Base-by-base conservation (phyloP, 192 early-diverging fungal genomes). In the Podila horticola region DNA sequence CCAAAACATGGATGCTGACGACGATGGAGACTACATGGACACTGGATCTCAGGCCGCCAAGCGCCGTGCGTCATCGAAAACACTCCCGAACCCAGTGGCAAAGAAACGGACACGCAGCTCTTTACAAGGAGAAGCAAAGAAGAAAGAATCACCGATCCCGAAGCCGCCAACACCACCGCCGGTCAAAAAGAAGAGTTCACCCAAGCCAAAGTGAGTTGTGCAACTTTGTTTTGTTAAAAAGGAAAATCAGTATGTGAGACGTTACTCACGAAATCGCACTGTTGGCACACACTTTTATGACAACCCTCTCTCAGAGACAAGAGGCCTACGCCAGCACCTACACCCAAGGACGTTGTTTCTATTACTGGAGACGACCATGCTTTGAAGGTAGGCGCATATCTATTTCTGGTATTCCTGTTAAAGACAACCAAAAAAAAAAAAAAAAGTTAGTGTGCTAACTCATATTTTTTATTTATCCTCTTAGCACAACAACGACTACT, bases 401-500 rank as follows among this genome's bases (percentile, higher is more conserved):
- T 49, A 33, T 7, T 12, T 31, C 26, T 24, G 24, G 19, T 64
- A 30, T 58, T 63, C 15, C 48, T 30, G 19, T 17, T 29, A 11
- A 9, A 36, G 10, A 36, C 15, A 6, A 30, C 12, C 20, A 2
- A 5, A 5, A 26, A n/a, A 66, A 36, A 49, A 15, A 48, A 52
- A n/a, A 66, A 36, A 49, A 15, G 26, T 31, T 22, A 66, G 48
- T 66, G 45, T 45, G 19, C 29, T 51, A 66, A n/a, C 26, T 11
- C 33, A 41, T 62, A 19, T 51, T 6, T 62, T 12, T 10, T 1
- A 51, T 7, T 52, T 29, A 60, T 3, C 3, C 33, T 55, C 15
- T 62, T 58, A 76, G 74, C 38, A 64, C 33, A 84, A 84, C 58
- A 69, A 84, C 24, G 84, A 84, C 24, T 69, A 75, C 15, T 84